Base-by-base conservation (phyloP, 805 yeast species). In the Wickerhamomyces tratensis region DNA sequence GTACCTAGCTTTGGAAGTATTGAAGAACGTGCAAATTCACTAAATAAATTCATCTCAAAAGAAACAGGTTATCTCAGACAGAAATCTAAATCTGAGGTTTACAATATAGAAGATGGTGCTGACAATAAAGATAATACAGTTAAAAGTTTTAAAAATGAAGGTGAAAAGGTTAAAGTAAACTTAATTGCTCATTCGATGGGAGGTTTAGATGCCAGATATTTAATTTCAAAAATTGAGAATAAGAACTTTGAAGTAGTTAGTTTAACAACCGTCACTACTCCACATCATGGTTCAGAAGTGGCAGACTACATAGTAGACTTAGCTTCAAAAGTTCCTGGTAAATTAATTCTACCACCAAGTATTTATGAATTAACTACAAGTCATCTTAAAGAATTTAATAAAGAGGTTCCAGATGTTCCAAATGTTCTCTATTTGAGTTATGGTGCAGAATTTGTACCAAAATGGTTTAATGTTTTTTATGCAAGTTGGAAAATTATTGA, bases 151-250 rank as follows among this genome's bases (percentile, higher is more conserved):
- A 40, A 50, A 20, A 44, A 50, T 26, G 46, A 49, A 10, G 50
- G 52, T 13, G 57, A 60, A 26, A 65, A 63, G 11, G 49, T 77
- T 20, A 78, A 77, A 45, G 69, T 88, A 13, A 89, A 89, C 54
- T 58, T 88, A 37, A 69, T 88, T 26, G 93, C 93, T 6, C 97
- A 88, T 57, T 86, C 96, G 0, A 87, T 88, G 96, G 97, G 97
- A 6, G 97, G 97, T 0, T 63, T 88, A 30, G 96, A 89, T 55
- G 76, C 88, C 33, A 64, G 97, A 41, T 86, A 79, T 56, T 60
- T 89, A 49, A 83, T 87, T 2, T 71, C 85, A 1, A 65, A 72
- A 39, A 56, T 83, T 5, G 63, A 57, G 44, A 41, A 53, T 37
- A 56, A 64, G 33, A 62, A 69, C 37, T 81, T 76, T 50, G 64